Percentiles rank a stretch among this genome's conserved stretches.
Conservation (phyloP, 1,139 yeast genomes). For the Zygosaccharomyces pseudobailii region DNA sequence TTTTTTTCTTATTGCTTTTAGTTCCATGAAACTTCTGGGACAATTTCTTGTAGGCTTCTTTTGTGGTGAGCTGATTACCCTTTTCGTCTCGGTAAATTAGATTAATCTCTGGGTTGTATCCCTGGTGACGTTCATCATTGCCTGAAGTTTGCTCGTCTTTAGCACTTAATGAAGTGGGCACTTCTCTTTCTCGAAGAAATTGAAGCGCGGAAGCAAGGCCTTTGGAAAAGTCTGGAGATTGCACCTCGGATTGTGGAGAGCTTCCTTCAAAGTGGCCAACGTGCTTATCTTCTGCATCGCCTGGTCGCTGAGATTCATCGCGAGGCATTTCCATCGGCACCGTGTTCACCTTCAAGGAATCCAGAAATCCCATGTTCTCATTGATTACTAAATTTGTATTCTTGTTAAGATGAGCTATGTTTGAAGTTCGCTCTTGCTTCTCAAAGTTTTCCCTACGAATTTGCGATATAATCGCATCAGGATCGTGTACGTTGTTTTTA, state of each 20-base stretch:
- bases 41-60: conserved; percentile 78
- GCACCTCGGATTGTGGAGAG: neutral
- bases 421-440: conserved; percentile 25
- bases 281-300: too few relatives aligned
- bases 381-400: conserved; percentile 42
- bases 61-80: conserved; percentile 61
- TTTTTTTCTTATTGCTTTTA: conserved; percentile 42
- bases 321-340: conserved; percentile 5
- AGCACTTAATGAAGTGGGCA: conserved; percentile 29
- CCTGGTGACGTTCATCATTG: conserved; percentile 26
- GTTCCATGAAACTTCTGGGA: conserved; percentile 88
- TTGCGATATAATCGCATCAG: conserved; percentile 48
- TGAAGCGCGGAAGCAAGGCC: conserved; percentile 58
- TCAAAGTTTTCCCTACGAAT: conserved; percentile 39
- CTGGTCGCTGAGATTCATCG: too few relatives aligned
- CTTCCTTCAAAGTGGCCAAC: neutral
- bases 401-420: conserved; percentile 16
- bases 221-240: conserved; percentile 38
- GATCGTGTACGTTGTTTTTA: conserved; percentile 31
- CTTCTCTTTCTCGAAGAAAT: conserved; percentile 47
- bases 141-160: conserved; percentile 17
- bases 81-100: conserved; percentile 64
- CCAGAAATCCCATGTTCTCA: conserved; percentile 57
- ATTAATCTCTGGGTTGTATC: conserved; percentile 62
- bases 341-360: conserved; percentile 32